These are phyloP conservation scores for Leccinum aurantiacum DNA, from an alignment of 768 basidiomycete genomes.

Conservation along the genomic window DNA sequence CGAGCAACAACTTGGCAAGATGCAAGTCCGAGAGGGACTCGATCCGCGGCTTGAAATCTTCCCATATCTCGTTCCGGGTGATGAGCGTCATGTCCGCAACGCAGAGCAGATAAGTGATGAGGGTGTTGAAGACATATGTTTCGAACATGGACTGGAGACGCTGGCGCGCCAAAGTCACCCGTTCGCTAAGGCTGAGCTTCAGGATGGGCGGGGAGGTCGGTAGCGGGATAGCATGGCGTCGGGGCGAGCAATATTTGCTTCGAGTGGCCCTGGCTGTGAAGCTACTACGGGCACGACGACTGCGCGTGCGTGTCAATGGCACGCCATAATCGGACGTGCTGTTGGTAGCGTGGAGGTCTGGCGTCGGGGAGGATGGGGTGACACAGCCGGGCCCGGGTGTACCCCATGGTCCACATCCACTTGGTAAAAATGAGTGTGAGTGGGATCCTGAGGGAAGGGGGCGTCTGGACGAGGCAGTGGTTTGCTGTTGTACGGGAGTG, in stretches of 20 bases:
- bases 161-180: constrained; percentile 21
- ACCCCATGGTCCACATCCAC: constrained; percentile 3
- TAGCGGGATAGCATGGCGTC: constrained; percentile 18
- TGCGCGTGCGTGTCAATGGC: constrained; percentile 10
- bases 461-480: no score
- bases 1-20: constrained; percentile 15
- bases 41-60: constrained; percentile 20
- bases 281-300: constrained; percentile 20
- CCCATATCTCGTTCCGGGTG: constrained; percentile 22
- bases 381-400: constrained; percentile 11
- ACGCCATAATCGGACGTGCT: constrained; percentile 18
- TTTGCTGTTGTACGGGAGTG: no score
- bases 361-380: constrained; percentile 17
- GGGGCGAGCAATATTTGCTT: constrained; percentile 22
- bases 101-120: constrained; percentile 26
- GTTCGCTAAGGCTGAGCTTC: constrained; percentile 23
- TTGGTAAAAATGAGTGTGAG: no score
- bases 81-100: constrained; percentile 23
- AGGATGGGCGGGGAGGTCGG: constrained; percentile 15
- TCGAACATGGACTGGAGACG: constrained; percentile 25
- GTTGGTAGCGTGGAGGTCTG: constrained; percentile 21
- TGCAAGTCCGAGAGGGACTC: constrained; percentile 22
- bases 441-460: no score
- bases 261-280: constrained; percentile 16
- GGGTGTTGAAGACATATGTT: constrained; percentile 25